These are phyloP conservation scores for Gelatoporia subvermispora DNA, from an alignment of 768 basidiomycete species.

Conservation along the genomic window DNA sequence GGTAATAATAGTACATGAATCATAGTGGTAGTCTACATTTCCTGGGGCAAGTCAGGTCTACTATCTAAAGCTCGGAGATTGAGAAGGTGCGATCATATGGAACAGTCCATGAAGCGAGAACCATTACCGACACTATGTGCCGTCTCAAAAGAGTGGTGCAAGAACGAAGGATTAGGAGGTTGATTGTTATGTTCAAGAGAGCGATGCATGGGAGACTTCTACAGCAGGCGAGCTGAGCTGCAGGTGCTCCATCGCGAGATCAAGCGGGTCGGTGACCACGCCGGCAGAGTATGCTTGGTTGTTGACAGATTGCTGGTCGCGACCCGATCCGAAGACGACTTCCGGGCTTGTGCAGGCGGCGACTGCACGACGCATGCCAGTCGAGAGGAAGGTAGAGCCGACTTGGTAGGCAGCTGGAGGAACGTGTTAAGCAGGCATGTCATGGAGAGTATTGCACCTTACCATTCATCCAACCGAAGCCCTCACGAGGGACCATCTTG, in stretches of 20 bases:
- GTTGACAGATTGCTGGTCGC: constrained; percentile 32
- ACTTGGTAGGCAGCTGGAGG: constrained; percentile 87
- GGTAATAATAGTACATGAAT: too few relatives aligned
- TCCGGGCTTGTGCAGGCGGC: constrained; percentile 93
- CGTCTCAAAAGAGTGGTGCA: too few relatives aligned
- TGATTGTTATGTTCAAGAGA: too few relatives aligned
- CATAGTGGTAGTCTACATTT: too few relatives aligned
- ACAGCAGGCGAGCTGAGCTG: constrained; percentile 16
- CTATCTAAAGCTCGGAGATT: too few relatives aligned
- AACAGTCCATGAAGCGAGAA: too few relatives aligned
- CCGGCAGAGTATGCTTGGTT: constrained; percentile 26
- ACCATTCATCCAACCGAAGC: constrained; percentile 99
- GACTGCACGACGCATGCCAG: constrained; percentile 92
- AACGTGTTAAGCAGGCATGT: not conserved
- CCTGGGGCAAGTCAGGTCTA: too few relatives aligned
- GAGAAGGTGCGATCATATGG: too few relatives aligned
- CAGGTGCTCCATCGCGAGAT: constrained; percentile 35
- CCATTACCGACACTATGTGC: too few relatives aligned
- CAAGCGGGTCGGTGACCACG: constrained; percentile 30
- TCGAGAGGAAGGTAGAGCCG: constrained; percentile 90
- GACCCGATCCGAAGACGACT: constrained; percentile 62
- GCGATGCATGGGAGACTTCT: not conserved
- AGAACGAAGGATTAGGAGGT: too few relatives aligned
- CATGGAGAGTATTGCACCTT: constrained; percentile 17
- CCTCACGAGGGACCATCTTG: constrained; percentile 94